These are phyloP conservation scores for Ogataea methanolica DNA, from an alignment of 805 yeast species.

Conservation along the genomic window DNA sequence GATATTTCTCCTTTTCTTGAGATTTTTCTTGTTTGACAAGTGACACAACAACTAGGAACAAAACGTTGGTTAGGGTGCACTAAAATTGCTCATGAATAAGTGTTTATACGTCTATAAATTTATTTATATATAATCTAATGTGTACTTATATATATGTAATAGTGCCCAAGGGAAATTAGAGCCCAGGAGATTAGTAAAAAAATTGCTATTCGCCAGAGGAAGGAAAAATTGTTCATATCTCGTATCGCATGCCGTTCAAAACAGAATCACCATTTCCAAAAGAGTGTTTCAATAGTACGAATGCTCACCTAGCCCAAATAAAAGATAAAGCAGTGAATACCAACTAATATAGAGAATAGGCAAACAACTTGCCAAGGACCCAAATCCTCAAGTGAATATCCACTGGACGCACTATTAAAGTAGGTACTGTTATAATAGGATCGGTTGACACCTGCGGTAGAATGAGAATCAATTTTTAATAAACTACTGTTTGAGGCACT, in stretches of 20 bases:
- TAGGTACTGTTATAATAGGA: too few relatives aligned
- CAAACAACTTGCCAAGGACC: constrained; percentile 8
- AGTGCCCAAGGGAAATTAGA: too few relatives aligned
- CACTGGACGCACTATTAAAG: background rate
- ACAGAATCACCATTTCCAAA: background rate
- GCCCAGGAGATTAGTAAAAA: too few relatives aligned
- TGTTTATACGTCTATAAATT: too few relatives aligned
- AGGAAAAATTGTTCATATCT: background rate
- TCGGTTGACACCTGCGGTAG: background rate
- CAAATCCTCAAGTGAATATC: background rate
- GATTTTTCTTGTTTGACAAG: too few relatives aligned
- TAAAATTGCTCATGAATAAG: background rate
- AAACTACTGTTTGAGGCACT: background rate
- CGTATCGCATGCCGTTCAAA: too few relatives aligned
- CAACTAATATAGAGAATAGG: constrained; percentile 9
- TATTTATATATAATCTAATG: too few relatives aligned
- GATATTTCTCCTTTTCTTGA: too few relatives aligned
- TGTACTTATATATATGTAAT: too few relatives aligned
- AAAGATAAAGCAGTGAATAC: constrained; percentile 13
- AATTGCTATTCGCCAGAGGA: background rate
- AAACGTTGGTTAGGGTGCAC: background rate
- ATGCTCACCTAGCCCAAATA: background rate
- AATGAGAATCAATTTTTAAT: background rate
- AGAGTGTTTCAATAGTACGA: background rate
- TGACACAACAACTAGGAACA: background rate